Conservation (phyloP, 768 basidiomycete species). For the Hericium coralloides region DNA sequence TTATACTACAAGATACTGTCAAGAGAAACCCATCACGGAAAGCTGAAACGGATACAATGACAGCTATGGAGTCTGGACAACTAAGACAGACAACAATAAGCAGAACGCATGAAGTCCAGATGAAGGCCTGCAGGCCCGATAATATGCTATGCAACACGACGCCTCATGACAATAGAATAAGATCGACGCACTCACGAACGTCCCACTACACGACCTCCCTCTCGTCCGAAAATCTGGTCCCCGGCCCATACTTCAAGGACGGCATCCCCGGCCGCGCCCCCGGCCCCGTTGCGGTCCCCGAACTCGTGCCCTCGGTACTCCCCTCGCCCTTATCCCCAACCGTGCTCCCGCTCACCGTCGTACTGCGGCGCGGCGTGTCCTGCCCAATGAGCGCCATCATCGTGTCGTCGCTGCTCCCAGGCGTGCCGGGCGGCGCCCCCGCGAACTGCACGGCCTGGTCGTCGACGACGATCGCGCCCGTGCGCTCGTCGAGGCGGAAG, state of each 20-base stretch:
- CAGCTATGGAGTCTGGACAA: no score
- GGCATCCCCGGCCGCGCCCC: background rate
- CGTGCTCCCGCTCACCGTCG: background rate
- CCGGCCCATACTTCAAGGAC: background rate
- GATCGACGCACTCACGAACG: no score
- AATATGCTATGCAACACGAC: no score
- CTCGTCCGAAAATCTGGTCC: background rate
- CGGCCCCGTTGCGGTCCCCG: background rate
- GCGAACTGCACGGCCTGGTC: background rate
- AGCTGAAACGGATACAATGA: no score
- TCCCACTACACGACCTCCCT: no score
- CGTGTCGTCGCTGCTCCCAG: slow-evolving; percentile 2
- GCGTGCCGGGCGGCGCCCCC: background rate
- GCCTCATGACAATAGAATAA: no score
- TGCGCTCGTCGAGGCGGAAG: slow-evolving; percentile 12
- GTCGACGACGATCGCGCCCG: slow-evolving; percentile 13
- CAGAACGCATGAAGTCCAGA: no score
- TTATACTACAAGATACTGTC: no score
- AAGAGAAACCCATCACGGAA: no score
- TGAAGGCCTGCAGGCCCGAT: no score
- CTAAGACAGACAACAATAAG: no score
- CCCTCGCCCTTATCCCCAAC: background rate
- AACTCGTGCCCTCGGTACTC: background rate
- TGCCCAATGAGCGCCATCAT: slow-evolving; percentile 9
- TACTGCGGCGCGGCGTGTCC: background rate